phyloP scores from a whole-genome alignment of 768 basidiomycete species.

The Suillus discolor region DNA sequence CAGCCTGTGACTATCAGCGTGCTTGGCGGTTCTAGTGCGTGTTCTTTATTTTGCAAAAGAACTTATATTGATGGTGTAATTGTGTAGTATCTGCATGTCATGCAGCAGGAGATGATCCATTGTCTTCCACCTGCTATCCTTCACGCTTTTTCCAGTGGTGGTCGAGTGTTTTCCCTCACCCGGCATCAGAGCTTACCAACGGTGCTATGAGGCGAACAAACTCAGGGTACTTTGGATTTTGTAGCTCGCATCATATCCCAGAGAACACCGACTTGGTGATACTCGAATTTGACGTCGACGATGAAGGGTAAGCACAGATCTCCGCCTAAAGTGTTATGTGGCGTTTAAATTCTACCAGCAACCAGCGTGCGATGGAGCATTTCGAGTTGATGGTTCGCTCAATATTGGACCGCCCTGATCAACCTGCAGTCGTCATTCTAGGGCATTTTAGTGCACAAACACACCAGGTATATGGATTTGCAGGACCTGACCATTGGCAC shows the following conservation, averaged over 20 bases:
- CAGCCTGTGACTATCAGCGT: constrained; percentile 89
- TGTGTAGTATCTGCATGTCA: constrained; percentile 88
- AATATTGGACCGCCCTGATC: constrained; percentile 84
- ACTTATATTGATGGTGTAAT: not conserved
- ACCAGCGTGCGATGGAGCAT: constrained; percentile 70
- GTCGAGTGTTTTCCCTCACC: constrained; percentile 97
- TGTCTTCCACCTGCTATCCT: constrained; percentile 86
- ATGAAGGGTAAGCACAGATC: constrained; percentile 65
- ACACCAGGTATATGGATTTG: constrained; percentile 77
- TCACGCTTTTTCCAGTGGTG: constrained; percentile 97
- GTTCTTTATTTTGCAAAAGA: constrained; percentile 3
- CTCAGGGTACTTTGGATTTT: constrained; percentile 95
- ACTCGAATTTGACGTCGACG: constrained; percentile 92
- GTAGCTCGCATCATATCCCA: constrained; percentile 90
- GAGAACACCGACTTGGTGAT: constrained; percentile 94
- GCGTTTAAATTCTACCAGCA: constrained; percentile 43
- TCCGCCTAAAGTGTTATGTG: not conserved
- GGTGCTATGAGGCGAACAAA: constrained; percentile 92
- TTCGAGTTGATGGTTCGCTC: constrained; percentile 94
- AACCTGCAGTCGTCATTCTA: constrained; percentile 91
- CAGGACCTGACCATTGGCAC: constrained; percentile 90
- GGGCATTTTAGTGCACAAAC: constrained; percentile 93
- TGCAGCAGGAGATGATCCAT: constrained; percentile 89
- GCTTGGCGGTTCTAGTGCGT: constrained; percentile 84
- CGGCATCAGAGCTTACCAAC: constrained; percentile 96